A percentile compares a stretch with the other conserved stretches of the same genome.
Conservation (phyloP, 805 yeast species). For the Sugiyamaella qingdaonensis region DNA sequence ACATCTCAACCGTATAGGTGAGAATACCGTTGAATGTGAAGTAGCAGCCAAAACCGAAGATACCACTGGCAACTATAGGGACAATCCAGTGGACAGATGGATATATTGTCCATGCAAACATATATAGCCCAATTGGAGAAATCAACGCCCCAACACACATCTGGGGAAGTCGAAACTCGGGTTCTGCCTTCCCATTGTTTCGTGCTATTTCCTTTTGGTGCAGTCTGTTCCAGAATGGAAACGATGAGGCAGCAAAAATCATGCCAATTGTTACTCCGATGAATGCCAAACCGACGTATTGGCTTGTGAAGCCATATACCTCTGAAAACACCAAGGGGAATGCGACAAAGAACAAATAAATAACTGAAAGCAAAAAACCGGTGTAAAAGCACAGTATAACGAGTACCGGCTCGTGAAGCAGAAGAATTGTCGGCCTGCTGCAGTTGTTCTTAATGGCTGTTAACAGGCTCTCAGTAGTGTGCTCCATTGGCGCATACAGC, state of each 20-base stretch:
- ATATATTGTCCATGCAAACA: slow-evolving; percentile 49
- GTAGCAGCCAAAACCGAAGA: slow-evolving; percentile 36
- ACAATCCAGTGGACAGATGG: slow-evolving; percentile 46
- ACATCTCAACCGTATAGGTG: slow-evolving; percentile 22
- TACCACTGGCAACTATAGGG: slow-evolving; percentile 59
- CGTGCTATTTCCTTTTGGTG: slow-evolving; percentile 39
- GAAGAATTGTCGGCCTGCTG: slow-evolving; percentile 48
- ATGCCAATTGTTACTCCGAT: slow-evolving; percentile 63
- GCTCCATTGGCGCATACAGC: slow-evolving; percentile 42
- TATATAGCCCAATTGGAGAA: slow-evolving; percentile 45
- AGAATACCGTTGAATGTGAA: slow-evolving; percentile 35
- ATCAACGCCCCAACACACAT: slow-evolving; percentile 47
- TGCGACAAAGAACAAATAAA: slow-evolving; percentile 57
- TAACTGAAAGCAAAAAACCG: slow-evolving; percentile 51
- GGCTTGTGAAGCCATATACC: slow-evolving; percentile 45
- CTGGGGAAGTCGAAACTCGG: slow-evolving; percentile 48
- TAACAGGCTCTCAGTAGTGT: slow-evolving; percentile 6
- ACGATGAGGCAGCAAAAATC: slow-evolving; percentile 47
- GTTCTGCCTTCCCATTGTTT: slow-evolving; percentile 39
- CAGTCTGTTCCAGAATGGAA: slow-evolving; percentile 19
- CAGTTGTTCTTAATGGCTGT: slow-evolving; percentile 35
- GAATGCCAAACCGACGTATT: slow-evolving; percentile 57
- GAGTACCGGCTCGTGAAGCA: slow-evolving; percentile 53
- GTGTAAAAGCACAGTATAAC: slow-evolving; percentile 50
- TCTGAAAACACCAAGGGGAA: slow-evolving; percentile 51